A percentile compares a stretch with the other conserved stretches of the same genome.
Evolutionary conservation across 179 eudicot species (phyloP).

Genomic region (Beta lomatogona): DNA sequence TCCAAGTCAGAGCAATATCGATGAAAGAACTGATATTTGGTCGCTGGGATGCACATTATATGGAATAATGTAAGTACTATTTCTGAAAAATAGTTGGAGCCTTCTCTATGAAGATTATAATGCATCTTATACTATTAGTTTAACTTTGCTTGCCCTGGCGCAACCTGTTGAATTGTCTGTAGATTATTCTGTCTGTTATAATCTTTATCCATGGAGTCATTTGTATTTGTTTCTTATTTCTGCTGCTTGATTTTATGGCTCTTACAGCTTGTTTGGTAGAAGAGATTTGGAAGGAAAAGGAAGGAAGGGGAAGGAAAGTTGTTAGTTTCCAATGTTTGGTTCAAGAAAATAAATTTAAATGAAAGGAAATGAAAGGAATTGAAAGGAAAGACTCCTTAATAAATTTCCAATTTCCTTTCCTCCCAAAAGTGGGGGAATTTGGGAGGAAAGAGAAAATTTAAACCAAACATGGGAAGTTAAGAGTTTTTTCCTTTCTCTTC

Average conservation of each 20-base stretch:
- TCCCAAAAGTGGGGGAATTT: no score
- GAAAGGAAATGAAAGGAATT: no score
- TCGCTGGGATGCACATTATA: slow-evolving; percentile 90
- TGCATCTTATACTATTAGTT: neutral
- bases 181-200: neutral
- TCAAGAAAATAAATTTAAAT: no score
- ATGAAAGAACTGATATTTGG: slow-evolving; percentile 98
- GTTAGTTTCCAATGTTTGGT: no score
- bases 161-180: neutral
- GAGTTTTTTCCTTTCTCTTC: no score
- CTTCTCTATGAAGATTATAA: neutral
- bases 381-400: no score
- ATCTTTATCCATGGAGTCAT: neutral
- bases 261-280: no score
- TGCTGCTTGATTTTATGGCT: neutral
- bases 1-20: slow-evolving; percentile 89
- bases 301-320: no score
- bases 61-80: slow-evolving; percentile 81
- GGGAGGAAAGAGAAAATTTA: no score
- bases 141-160: neutral
- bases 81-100: neutral
- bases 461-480: no score
- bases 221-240: neutral
- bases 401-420: no score
- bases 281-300: no score